These are phyloP conservation scores for Macrocybe sp. DNA, from an alignment of 1,284 basidiomycete species.

Conservation along the genomic window DNA sequence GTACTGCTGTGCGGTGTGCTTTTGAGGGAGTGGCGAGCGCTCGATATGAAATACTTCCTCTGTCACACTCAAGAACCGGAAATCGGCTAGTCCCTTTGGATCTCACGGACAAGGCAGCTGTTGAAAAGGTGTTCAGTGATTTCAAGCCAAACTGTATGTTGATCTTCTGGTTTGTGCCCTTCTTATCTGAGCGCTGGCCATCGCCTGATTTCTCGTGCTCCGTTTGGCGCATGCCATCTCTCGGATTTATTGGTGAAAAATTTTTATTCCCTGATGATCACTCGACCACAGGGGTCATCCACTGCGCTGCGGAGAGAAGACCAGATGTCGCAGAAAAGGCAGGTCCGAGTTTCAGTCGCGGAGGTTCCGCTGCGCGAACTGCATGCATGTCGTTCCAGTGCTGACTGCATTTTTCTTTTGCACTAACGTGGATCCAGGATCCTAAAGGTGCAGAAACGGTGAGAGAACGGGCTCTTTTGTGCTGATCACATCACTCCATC, in stretches of 20 bases:
- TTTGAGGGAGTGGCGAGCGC: slow-evolving; percentile 35
- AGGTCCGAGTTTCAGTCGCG: slow-evolving; percentile 11
- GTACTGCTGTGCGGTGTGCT: slow-evolving; percentile 58
- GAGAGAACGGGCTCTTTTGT: slow-evolving; percentile 9
- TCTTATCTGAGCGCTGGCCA: not conserved
- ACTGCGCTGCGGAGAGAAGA: slow-evolving; percentile 80
- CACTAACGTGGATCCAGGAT: slow-evolving; percentile 34
- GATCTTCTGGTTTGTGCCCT: not conserved
- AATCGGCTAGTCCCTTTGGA: slow-evolving; percentile 55
- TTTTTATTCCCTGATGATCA: slow-evolving; percentile 7
- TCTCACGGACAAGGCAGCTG: slow-evolving; percentile 46
- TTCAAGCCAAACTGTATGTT: slow-evolving; percentile 64
- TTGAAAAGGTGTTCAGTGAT: slow-evolving; percentile 43
- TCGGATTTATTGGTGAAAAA: not conserved
- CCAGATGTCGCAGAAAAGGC: slow-evolving; percentile 83
- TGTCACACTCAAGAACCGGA: slow-evolving; percentile 57
- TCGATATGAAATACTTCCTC: slow-evolving; percentile 45
- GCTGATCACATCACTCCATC: not conserved
- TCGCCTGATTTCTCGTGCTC: not conserved
- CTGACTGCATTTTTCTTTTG: not conserved
- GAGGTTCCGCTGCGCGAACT: no score
- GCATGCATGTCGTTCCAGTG: no score
- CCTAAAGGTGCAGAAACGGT: slow-evolving; percentile 63
- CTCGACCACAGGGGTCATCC: slow-evolving; percentile 60
- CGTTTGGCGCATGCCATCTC: not conserved